Conservation (phyloP, 768 basidiomycete genomes). For the Boletales sp. region DNA sequence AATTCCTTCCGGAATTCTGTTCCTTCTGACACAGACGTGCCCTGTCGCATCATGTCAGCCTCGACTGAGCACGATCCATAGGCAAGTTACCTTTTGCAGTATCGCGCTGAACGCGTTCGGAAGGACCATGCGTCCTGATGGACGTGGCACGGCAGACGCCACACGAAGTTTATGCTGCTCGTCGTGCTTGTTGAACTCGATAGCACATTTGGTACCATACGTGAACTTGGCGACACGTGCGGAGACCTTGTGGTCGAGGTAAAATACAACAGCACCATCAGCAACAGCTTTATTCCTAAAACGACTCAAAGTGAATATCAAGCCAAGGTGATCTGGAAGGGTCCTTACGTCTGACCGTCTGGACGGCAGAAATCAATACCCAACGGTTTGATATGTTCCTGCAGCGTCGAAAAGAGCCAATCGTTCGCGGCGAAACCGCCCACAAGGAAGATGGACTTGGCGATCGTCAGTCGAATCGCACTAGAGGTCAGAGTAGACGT, state of each 20-base stretch:
- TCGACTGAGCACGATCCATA: neutral
- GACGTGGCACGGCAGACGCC: conserved; percentile 25
- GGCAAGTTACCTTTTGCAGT: conserved; percentile 21
- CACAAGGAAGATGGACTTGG: conserved; percentile 39
- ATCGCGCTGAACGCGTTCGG: conserved; percentile 32
- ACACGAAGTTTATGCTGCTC: conserved; percentile 29
- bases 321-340: conserved; percentile 3
- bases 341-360: conserved; percentile 46
- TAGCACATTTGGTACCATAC: conserved; percentile 35
- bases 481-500: neutral
- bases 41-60: conserved; percentile 13
- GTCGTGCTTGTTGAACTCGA: conserved; percentile 28
- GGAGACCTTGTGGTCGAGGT: conserved; percentile 40
- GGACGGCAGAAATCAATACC: conserved; percentile 45
- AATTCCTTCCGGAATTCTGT: conserved; percentile 33
- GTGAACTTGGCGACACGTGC: conserved; percentile 37
- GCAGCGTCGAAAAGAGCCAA: conserved; percentile 37
- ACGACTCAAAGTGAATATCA: neutral
- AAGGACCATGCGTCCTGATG: conserved; percentile 30
- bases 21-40: conserved; percentile 26
- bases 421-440: conserved; percentile 45
- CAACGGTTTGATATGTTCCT: conserved; percentile 29
- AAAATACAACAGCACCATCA: conserved; percentile 42
- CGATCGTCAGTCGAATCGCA: conserved; percentile 1
- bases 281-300: conserved; percentile 46